Conservation (phyloP, 2,329 filamentous ascomycete species). For the Aspergillus ochraceus region DNA sequence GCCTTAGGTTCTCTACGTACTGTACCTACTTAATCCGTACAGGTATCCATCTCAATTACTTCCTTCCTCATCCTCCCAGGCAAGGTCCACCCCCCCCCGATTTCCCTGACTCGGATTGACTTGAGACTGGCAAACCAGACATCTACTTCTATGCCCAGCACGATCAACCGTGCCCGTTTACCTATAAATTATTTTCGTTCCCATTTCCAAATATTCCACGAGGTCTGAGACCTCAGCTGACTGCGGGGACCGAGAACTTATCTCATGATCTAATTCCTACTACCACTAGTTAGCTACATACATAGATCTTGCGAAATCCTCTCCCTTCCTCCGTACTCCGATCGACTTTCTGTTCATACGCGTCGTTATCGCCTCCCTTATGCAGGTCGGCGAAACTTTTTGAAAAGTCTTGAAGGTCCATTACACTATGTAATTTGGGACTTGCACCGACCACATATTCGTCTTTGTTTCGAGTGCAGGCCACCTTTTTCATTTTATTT, state of each 20-base stretch:
- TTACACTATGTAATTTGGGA: slow-evolving; percentile 14
- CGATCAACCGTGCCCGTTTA: too few species aligned
- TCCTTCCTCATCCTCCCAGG: too few species aligned
- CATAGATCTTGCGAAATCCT: slow-evolving; percentile 3
- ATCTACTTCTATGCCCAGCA: too few species aligned
- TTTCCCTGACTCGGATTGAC: too few species aligned
- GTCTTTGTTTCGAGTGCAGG: slow-evolving; percentile 18
- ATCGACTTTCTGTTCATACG: not conserved
- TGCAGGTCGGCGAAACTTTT: not conserved
- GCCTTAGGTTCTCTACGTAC: too few species aligned
- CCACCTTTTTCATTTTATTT: slow-evolving; percentile 11
- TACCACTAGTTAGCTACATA: not conserved
- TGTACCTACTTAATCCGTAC: too few species aligned
- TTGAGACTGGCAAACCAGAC: too few species aligned
- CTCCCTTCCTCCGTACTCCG: slow-evolving; percentile 1
- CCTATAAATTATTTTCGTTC: not conserved
- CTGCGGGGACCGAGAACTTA: slow-evolving; percentile 20
- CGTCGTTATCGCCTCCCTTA: not conserved
- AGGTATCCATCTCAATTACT: too few species aligned
- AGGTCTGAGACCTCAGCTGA: slow-evolving; percentile 17
- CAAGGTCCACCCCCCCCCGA: too few species aligned
- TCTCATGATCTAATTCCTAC: slow-evolving; percentile 19
- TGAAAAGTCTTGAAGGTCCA: not conserved
- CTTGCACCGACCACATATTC: slow-evolving; percentile 1
- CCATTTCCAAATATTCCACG: not conserved